Evolutionary conservation across 768 basidiomycete species (phyloP), one percentile per base, ranked within the genome.

Genomic region (Psilocybe subaeruginosa): DNA sequence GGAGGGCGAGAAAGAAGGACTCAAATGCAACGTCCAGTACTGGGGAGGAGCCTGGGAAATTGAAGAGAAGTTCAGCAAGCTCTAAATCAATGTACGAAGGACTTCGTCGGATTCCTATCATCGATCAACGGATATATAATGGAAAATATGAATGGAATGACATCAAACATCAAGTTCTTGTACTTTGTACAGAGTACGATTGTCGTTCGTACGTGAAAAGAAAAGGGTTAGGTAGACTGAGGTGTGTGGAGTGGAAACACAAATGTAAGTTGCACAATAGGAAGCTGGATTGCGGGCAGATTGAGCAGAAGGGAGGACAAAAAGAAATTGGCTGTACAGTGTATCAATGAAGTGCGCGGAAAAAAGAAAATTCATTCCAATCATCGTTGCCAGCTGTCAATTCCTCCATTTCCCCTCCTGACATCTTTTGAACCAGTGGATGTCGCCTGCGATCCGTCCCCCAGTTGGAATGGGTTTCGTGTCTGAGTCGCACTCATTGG

Each of bases 41-140:
- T 99, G 97, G 97, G 85, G 85, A 6, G 95, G 93, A 39, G 96
- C 95, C 47, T 99, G 97, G 97, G 94, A 98, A 72, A 88, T 95
- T 49, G 97, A 99, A 73, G 93, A 97, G 74, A 82, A 85, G 47
- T 91, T 94, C 68, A 72, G 70, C 43, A 74, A 71, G 29, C 73
- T 85, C 17, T 79, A 74, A 65, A 66, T 59, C 59, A 54, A 23
- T 19, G 41, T 37, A 48, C 51, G 29, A 60, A 27, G 23, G 58
- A 56, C 47, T 31, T 60, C 45, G 54, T 50, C 41, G 56, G 30
- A 46, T 30, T 57, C 35, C 52, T 59, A 54, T 64, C 66, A 54
- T 61, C 61, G 63, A 63, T 66, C 63, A 59, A 63, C 63, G 68
- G 63, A 70, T 70, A 69, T 65, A 73, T 64, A 66, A 41, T 64